Evolutionary conservation across 208 protist genomes (phyloP), one percentile per base, ranked within the genome.

Genomic region (Plasmodiophora brassicae): DNA sequence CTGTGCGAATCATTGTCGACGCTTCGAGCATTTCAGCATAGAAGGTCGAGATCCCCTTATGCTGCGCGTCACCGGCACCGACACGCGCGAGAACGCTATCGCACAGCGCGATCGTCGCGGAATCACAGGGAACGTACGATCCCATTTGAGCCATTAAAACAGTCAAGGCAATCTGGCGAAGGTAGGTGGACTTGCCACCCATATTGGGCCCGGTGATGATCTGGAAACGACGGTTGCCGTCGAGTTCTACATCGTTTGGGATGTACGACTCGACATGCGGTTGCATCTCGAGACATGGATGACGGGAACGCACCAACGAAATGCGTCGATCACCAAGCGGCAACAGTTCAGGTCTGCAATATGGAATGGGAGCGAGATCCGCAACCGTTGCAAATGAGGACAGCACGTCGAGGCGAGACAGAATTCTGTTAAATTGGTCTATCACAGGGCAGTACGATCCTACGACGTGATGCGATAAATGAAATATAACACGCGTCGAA

Each of bases 21-120:
- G 97, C 99, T 92, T 99, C 98, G 0, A 99, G 94, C 98, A 99
- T 99, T 92, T 99, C 98, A 65, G 98, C 95, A 97, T 99, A 99
- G 90, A 99, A 99, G n/a, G 98, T 99, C 0, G 96, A 98, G n/a
- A 96, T 90, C 36, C 94, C 92, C 45, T 50, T 14, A 41, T 57
- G 85, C 88, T 97, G 96, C 38, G 85, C 97, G 90, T 99, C 98
- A 25, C 96, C 97, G 0, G 98, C 98, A n/a, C 98, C 98, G 22
- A 99, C 97, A 44, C 98, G 94, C 35, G 97, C 96, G 88, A 99
- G 95, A 45, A 99, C 97, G 28, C 93, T 92, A 91, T 99, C 97
- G 44, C 95, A 88, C 1, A 97, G 43, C 0, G 91, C 91, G 35
- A 96, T 90, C 0, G 36, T 85, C 10, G 45, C 45, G n/a, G 83